Conservation (phyloP, 2,329 filamentous ascomycete species). For the Cladorrhinum sp. region DNA sequence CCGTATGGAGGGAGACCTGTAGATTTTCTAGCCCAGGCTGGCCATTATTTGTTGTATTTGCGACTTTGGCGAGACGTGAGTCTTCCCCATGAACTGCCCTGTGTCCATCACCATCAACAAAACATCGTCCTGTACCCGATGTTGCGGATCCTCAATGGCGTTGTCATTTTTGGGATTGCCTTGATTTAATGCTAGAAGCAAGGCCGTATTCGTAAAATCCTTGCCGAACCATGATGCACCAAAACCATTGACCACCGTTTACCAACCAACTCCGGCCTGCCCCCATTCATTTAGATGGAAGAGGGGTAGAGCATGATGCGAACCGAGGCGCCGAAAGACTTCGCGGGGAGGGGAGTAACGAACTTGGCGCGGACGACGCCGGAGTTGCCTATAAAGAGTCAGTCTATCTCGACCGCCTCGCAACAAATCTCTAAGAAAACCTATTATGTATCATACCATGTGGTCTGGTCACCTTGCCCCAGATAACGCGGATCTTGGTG, state of each 20-base stretch:
- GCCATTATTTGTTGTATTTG: constrained; percentile 24
- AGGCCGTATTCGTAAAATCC: constrained; percentile 48
- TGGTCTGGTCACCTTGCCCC: constrained; percentile 95
- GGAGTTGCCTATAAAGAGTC: constrained; percentile 70
- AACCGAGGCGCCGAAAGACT: constrained; percentile 94
- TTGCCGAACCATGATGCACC: constrained; percentile 54
- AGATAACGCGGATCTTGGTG: constrained; percentile 98
- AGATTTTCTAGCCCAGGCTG: constrained; percentile 24
- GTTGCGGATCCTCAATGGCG: constrained; percentile 29
- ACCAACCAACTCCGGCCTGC: constrained; percentile 59
- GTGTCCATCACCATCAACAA: constrained; percentile 21
- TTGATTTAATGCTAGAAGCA: constrained; percentile 55
- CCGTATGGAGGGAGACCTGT: constrained; percentile 17
- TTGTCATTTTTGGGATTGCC: constrained; percentile 35
- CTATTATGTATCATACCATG: constrained; percentile 64
- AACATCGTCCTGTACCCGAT: constrained; percentile 25
- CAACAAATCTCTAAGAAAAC: constrained; percentile 20
- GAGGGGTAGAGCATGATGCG: constrained; percentile 98
- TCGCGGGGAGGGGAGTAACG: constrained; percentile 89
- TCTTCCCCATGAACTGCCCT: constrained; percentile 18
- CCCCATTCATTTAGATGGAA: constrained; percentile 67
- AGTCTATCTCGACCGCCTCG: constrained; percentile 2
- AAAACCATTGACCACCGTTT: constrained; percentile 59
- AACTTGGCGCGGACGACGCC: constrained; percentile 98
- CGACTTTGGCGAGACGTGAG: constrained; percentile 20